These are phyloP conservation scores for Pisolithus microcarpus DNA, from an alignment of 768 basidiomycete species.

Conservation along the genomic window DNA sequence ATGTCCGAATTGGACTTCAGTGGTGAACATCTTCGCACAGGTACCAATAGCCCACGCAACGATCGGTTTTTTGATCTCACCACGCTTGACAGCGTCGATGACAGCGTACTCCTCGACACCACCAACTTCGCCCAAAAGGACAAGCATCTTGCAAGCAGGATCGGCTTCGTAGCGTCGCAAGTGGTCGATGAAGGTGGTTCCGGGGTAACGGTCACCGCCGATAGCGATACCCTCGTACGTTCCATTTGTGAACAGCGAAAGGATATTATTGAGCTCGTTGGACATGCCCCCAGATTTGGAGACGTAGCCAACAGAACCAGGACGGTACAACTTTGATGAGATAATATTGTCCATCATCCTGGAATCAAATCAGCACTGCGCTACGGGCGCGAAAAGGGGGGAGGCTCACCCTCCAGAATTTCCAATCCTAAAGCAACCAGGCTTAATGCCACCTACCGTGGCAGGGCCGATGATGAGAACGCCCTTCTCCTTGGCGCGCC, in stretches of 20 bases:
- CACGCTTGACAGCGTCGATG: conserved; percentile 92
- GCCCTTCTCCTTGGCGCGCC: conserved; percentile 75
- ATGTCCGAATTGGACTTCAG: conserved; percentile 99
- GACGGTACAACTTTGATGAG: conserved; percentile 94
- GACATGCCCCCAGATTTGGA: conserved; percentile 99
- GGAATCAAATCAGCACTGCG: conserved; percentile 3
- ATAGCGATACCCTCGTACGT: conserved; percentile 99
- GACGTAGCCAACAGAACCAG: conserved; percentile 96
- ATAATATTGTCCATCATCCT: conserved; percentile 99
- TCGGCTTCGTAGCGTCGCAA: conserved; percentile 95
- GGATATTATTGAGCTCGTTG: conserved; percentile 99
- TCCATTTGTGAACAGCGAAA: conserved; percentile 92
- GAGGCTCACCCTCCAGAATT: conserved; percentile 87
- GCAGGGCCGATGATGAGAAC: conserved; percentile 96
- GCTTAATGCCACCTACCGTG: conserved; percentile 99
- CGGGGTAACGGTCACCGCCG: conserved; percentile 98
- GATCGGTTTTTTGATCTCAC: conserved; percentile 95
- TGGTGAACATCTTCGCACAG: conserved; percentile 99
- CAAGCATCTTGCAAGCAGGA: conserved; percentile 97
- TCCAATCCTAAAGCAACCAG: conserved; percentile 98
- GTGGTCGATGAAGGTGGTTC: conserved; percentile 98
- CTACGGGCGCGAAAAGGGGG: neutral
- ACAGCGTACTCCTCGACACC: conserved; percentile 99
- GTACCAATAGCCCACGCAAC: conserved; percentile 99
- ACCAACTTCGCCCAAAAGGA: conserved; percentile 97